Evolutionary conservation across 805 yeast species (phyloP).

Genomic region (Wickerhamomyces chambardii): DNA sequence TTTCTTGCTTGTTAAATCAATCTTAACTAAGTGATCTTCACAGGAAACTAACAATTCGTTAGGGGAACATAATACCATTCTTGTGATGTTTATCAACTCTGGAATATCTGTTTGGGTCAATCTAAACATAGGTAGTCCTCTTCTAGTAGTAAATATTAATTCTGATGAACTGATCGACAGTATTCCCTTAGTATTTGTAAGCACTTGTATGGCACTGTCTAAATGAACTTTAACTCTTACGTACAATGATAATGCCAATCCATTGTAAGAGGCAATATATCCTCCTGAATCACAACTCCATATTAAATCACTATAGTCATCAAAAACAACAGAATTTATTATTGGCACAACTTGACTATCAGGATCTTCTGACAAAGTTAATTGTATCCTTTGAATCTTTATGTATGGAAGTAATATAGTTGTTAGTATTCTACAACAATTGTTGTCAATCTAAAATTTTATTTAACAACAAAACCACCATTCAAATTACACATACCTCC

Average conservation of each 20-base stretch:
- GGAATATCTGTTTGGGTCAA: constrained; percentile 20
- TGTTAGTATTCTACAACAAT: too few species aligned
- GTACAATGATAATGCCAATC: constrained; percentile 31
- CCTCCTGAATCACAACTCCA: constrained; percentile 80
- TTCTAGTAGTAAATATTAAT: constrained; percentile 43
- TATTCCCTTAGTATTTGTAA: constrained; percentile 49
- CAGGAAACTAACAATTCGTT: constrained; percentile 38
- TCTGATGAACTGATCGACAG: constrained; percentile 44
- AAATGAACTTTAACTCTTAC: constrained; percentile 47
- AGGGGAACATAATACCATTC: constrained; percentile 20
- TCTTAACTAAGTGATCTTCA: constrained; percentile 26
- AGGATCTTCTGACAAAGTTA: not conserved
- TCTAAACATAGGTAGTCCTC: constrained; percentile 39
- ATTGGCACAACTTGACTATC: not conserved
- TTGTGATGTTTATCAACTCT: constrained; percentile 32
- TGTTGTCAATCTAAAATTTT: too few species aligned
- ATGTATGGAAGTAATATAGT: too few species aligned
- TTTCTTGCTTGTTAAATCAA: constrained; percentile 31
- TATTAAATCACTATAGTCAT: constrained; percentile 61
- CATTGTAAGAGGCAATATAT: constrained; percentile 25
- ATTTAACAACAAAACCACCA: too few species aligned
- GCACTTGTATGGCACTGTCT: constrained; percentile 39
- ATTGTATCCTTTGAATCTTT: not conserved
- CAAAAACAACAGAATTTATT: constrained; percentile 38
- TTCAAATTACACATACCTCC: not conserved